phyloP scores from a whole-genome alignment of 2,329 filamentous ascomycete genomes.

The Fusarium humuli region DNA sequence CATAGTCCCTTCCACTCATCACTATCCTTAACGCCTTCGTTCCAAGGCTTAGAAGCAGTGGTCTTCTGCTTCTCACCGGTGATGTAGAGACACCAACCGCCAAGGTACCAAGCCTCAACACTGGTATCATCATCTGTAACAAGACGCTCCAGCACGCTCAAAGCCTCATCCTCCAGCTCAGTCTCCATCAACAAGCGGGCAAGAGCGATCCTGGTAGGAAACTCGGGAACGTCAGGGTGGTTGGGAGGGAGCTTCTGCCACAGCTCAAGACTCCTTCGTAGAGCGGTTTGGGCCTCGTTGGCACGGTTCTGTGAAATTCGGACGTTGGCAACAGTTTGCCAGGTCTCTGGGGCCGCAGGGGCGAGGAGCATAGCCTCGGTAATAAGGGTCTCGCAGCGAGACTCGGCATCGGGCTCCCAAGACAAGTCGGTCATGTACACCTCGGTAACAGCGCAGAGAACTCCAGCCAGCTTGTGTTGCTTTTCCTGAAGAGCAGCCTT shows the following conservation, averaged over 20 bases:
- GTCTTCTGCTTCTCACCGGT: conserved; percentile 73
- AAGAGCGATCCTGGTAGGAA: conserved; percentile 85
- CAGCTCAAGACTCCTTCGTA: conserved; percentile 81
- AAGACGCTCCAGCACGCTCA: conserved; percentile 85
- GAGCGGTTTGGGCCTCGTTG: conserved; percentile 83
- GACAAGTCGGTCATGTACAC: conserved; percentile 99
- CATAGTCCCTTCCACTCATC: conserved; percentile 71
- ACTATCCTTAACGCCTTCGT: conserved; percentile 48
- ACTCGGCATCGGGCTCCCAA: conserved; percentile 91
- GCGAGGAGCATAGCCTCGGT: conserved; percentile 91
- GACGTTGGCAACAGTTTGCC: conserved; percentile 94
- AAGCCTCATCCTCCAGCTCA: conserved; percentile 84
- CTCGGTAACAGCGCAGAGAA: conserved; percentile 93
- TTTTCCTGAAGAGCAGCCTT: conserved; percentile 70
- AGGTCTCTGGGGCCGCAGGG: conserved; percentile 84
- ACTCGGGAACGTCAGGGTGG: conserved; percentile 82
- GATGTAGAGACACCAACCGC: conserved; percentile 91
- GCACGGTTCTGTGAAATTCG: conserved; percentile 86
- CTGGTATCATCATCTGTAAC: conserved; percentile 91
- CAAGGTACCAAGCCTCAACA: conserved; percentile 96
- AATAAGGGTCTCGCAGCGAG: conserved; percentile 85
- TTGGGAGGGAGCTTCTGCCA: conserved; percentile 84
- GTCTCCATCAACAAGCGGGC: conserved; percentile 90
- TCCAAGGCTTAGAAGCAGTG: conserved; percentile 51
- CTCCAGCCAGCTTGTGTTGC: conserved; percentile 84